Base-by-base conservation (phyloP, 208 protist genomes). In the Leptomonas pyrrhocoris region DNA sequence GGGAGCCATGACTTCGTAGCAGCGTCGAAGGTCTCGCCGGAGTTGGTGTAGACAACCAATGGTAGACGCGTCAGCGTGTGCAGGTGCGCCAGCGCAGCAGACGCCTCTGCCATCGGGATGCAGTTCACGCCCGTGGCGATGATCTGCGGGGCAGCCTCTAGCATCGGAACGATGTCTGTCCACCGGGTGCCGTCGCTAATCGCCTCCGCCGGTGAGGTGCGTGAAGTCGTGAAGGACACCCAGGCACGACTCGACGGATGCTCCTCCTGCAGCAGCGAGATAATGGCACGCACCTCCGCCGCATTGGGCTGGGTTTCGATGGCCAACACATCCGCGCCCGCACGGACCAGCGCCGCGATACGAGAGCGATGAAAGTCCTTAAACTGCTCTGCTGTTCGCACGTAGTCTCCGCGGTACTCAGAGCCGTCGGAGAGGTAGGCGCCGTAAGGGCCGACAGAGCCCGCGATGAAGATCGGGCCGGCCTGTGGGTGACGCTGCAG, bases 361-460 rank as follows among this genome's bases (percentile, higher is more conserved):
- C 84, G 81, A 9, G 68, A 6, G 8, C 79, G 81, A 67, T 92
- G 86, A 40, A 92, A 92, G 34, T 59, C 51, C 23, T 83, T 66
- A 38, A 89, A 83, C 45, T 77, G 62, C 28, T 61, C 77, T 19
- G 38, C 45, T 1, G 46, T 79, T 0, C 68, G 69, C 0, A 23
- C 28, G 59, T 90, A 92, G 62, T 80, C 78, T 28, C 84, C 83
- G 38, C 70, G 69, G 74, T 92, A 92, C 78, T 89, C 83, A 8
- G 86, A 80, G 23, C 84, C 84, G 62, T 90, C 78, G 21, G 69
- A 48, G 40, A 88, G 79, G 71, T 75, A 85, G 30, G 86, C 86
- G 40, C 84, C 86, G 71, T 92, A 92, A 30, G 86, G 80, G 9
- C 84, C 86, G 11, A 89, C 77, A 5, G 83, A 92, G 28, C 86